Conservation (phyloP, 129 eudicot genomes). For the Arctium lappa region DNA sequence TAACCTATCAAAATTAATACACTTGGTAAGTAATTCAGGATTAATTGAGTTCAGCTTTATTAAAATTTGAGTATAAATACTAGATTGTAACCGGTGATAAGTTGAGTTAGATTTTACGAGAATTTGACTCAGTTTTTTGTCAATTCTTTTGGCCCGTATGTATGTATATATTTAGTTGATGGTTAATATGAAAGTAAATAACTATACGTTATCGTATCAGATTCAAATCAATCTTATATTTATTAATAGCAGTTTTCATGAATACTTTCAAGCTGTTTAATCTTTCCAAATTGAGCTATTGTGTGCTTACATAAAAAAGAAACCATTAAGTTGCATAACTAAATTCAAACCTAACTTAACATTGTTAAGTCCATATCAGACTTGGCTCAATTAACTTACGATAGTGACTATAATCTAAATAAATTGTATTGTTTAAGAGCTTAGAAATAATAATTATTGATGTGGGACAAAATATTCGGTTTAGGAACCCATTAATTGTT, state of each 20-base stretch:
- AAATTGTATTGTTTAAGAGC: not conserved
- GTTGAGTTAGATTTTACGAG: too few species aligned
- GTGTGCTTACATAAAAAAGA: not conserved
- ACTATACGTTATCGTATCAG: not conserved
- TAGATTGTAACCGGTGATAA: too few species aligned
- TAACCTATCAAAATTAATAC: too few species aligned
- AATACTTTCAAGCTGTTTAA: not conserved
- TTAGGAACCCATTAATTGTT: not conserved
- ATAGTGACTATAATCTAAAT: not conserved
- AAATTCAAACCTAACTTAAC: not conserved
- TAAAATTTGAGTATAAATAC: too few species aligned
- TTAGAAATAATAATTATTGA: not conserved
- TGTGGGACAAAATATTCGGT: not conserved
- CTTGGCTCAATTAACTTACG: not conserved
- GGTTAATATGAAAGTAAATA: not conserved
- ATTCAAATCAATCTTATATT: too few species aligned
- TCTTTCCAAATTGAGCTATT: not conserved
- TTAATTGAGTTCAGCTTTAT: not conserved
- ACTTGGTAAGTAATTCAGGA: not conserved
- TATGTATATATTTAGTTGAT: too few species aligned
- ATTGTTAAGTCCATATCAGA: not conserved
- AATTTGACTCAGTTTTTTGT: too few species aligned
- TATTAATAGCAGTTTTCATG: not conserved
- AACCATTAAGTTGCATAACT: not conserved
- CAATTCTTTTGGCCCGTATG: too few species aligned